Base-by-base conservation (phyloP, 2,329 filamentous ascomycete genomes). In the Cordyceps cicadae region DNA sequence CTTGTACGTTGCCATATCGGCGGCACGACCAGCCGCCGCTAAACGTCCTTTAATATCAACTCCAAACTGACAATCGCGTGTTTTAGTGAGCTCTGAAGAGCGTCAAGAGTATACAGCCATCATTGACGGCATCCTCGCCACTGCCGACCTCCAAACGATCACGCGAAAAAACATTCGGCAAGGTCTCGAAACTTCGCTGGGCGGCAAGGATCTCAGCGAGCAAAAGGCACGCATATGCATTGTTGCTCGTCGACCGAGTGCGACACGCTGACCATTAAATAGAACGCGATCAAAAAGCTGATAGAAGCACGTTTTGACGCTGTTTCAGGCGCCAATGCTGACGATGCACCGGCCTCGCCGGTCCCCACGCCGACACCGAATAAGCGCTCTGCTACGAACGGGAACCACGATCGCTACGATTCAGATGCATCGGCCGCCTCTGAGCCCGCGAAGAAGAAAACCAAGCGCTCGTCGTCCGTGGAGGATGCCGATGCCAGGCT, bases 401-500 rank as follows among this genome's bases (percentile, higher is more conserved):
- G 70, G 48, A 64, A 62, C 39, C 71, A 72, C 29, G 74, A 75
- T 56, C 69, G 70, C 37, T 73, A 70, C 62, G 77, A 81, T 67
- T 79, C 79, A 41, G 74, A 81, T 54, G 77, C 78, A 2, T 81
- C 79, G 3, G 71, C 75, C 3, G 74, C 74, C 12, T 72, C 73
- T 6, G 76, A 77, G 43, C 80, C 79, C 1, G 75, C 76, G 1
- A 79, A 77, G 64, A 89, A 87, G 71, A 91, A 90, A 75, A 88
- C 88, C 61, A 86, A 86, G 70, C 82, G 83, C 49, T 81, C 84
- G 32, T 77, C 77, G 15, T 75, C 79, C 43, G 76, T 76, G 9
- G 81, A 84, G 66, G 90, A 96, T 65, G 87, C 89, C 37, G 94
- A 99, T 74, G 94, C 93, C 39, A 86, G 88, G 50, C 84, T 93